These are phyloP conservation scores for Vitellaria paradoxa DNA, from an alignment of 179 eudicot species.

Conservation along the genomic window DNA sequence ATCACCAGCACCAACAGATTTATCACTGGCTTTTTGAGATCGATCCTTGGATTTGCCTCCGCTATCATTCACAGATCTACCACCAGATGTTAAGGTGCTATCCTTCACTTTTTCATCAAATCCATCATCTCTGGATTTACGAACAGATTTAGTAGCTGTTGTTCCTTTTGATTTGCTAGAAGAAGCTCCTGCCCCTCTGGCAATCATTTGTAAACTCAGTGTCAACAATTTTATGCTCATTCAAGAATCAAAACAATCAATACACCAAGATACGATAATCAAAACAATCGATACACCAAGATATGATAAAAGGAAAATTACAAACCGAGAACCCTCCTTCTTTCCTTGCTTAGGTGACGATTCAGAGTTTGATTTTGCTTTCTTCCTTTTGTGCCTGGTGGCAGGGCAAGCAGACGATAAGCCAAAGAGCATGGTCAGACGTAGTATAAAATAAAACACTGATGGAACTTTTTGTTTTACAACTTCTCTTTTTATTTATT, in stretches of 20 bases:
- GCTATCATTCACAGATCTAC: constrained; percentile 31
- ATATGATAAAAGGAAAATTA: not conserved
- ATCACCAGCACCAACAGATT: constrained; percentile 32
- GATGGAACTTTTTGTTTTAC: not conserved
- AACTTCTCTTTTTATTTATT: no score
- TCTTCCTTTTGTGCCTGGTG: constrained; percentile 54
- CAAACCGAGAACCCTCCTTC: constrained; percentile 47
- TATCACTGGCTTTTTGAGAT: constrained; percentile 22
- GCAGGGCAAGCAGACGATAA: not conserved
- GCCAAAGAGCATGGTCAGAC: no score
- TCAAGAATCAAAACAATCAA: not conserved
- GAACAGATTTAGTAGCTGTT: constrained; percentile 46
- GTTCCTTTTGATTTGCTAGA: constrained; percentile 52
- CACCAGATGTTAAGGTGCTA: constrained; percentile 33
- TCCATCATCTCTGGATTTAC: constrained; percentile 34
- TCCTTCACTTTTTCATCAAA: constrained; percentile 31
- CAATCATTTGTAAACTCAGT: not conserved
- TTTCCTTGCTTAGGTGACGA: constrained; percentile 40
- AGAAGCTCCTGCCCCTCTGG: constrained; percentile 38
- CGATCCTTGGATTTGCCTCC: constrained; percentile 34
- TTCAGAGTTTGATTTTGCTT: constrained; percentile 42
- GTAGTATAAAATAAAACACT: not conserved
- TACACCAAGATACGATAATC: not conserved
- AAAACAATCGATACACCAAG: not conserved
- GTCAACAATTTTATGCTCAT: not conserved